A percentile compares a stretch with the other conserved stretches of the same genome.
Evolutionary conservation across 257 asterid genomes (phyloP).

Genomic region (Solanum chmielewskii): DNA sequence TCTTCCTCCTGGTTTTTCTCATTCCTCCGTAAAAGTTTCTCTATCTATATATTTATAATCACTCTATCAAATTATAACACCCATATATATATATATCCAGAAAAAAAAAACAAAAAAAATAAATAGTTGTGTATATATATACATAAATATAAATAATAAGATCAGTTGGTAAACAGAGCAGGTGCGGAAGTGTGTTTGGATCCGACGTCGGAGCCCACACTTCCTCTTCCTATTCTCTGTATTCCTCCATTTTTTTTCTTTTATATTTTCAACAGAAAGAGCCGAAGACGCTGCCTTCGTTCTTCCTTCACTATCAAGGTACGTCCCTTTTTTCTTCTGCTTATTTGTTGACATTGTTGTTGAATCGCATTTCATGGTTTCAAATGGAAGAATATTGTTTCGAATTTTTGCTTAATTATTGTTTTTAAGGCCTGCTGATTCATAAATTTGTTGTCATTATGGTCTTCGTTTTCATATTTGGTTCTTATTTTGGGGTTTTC

Average conservation of each 20-base stretch:
- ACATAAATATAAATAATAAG: not conserved
- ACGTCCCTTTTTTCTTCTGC: not conserved
- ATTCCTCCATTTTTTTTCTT: not conserved
- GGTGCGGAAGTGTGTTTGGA: conserved; percentile 1
- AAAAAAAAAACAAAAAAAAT: not conserved
- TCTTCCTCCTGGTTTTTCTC: not conserved
- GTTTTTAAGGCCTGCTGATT: not conserved
- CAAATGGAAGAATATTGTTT: not conserved
- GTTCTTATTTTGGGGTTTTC: not conserved
- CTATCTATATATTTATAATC: not conserved
- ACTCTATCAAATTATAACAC: not conserved
- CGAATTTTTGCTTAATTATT: not conserved
- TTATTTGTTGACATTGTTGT: not conserved
- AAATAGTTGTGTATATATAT: not conserved
- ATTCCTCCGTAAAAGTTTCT: not conserved
- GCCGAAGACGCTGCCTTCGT: not conserved
- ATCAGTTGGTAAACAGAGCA: not conserved
- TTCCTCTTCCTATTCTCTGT: not conserved
- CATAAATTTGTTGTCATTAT: not conserved
- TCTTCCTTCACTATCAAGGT: not conserved
- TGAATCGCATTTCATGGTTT: not conserved
- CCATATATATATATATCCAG: not conserved
- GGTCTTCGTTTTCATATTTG: not conserved
- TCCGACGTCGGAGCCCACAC: not conserved
- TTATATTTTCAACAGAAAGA: not conserved